Conservation (phyloP, 805 yeast genomes). For the Huiozyma sinensis region DNA sequence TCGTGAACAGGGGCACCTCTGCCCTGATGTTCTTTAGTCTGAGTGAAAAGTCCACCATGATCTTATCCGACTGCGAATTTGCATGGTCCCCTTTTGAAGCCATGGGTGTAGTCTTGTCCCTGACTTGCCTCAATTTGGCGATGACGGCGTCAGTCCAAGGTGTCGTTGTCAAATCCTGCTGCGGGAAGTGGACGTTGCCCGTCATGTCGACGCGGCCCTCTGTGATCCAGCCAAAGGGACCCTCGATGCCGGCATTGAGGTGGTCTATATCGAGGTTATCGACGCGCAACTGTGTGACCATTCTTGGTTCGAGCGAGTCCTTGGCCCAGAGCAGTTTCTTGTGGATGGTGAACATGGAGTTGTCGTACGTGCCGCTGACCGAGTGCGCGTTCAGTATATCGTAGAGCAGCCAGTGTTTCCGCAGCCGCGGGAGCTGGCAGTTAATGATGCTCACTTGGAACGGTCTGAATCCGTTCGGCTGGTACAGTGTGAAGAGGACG, state of each 20-base stretch:
- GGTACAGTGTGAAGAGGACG: constrained; percentile 67
- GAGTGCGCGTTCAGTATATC: constrained; percentile 77
- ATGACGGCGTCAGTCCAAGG: neutral
- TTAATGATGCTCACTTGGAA: constrained; percentile 81
- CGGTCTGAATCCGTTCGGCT: constrained; percentile 73
- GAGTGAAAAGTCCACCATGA: constrained; percentile 56
- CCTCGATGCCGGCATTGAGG: constrained; percentile 77
- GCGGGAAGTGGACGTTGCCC: constrained; percentile 81
- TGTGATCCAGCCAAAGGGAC: constrained; percentile 97
- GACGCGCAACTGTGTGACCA: constrained; percentile 35
- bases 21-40: constrained; percentile 82
- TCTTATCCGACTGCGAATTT: neutral
- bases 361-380: constrained; percentile 86
- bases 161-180: constrained; percentile 32
- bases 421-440: constrained; percentile 65
- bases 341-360: constrained; percentile 85
- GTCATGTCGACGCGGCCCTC: constrained; percentile 86
- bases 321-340: constrained; percentile 25
- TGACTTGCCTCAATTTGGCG: neutral
- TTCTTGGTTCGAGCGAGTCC: neutral
- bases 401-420: constrained; percentile 90
- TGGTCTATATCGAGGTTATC: constrained; percentile 84
- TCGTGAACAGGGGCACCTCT: constrained; percentile 72
- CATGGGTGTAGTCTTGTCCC: neutral
- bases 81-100: neutral